phyloP scores from a whole-genome alignment of 139 green algal species.

The Asterochloris erici region DNA sequence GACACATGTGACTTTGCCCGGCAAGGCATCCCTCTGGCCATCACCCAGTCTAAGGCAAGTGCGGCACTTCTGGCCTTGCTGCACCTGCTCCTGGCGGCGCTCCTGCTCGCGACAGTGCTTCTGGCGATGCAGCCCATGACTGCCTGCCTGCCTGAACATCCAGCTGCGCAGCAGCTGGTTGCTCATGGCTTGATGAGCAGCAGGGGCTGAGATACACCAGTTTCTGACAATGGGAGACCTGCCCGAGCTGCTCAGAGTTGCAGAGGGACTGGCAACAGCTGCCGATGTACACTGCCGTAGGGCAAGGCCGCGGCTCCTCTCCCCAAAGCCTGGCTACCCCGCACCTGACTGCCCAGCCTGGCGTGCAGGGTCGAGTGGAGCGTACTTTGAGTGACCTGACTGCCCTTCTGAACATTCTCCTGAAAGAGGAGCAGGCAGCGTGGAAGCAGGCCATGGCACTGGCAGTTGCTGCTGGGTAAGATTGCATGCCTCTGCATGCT shows the following conservation, averaged over 20 bases:
- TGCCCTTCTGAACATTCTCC: conserved; percentile 4
- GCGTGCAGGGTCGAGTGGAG: conserved; percentile 5
- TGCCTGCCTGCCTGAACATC: too few species aligned
- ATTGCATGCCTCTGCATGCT: not conserved
- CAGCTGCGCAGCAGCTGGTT: too few species aligned
- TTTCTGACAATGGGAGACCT: not conserved
- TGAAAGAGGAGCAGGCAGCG: conserved; percentile 15
- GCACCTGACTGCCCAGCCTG: not conserved
- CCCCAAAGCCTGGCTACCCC: not conserved
- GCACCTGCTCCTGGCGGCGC: too few species aligned
- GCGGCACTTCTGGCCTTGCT: too few species aligned
- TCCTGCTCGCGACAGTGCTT: too few species aligned
- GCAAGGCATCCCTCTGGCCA: too few species aligned
- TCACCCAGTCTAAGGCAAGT: too few species aligned
- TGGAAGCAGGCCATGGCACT: conserved; percentile 7
- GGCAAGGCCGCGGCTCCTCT: not conserved
- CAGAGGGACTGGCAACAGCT: not conserved
- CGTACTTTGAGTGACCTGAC: conserved; percentile 13
- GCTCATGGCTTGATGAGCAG: not conserved
- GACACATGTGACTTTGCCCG: too few species aligned
- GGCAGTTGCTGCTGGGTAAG: conserved; percentile 7
- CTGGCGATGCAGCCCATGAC: too few species aligned
- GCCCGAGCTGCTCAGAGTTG: not conserved
- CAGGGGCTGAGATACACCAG: not conserved
- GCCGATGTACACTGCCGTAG: not conserved